Base-by-base conservation (phyloP, 305 asterid genomes). In the Fraxinus platypoda region DNA sequence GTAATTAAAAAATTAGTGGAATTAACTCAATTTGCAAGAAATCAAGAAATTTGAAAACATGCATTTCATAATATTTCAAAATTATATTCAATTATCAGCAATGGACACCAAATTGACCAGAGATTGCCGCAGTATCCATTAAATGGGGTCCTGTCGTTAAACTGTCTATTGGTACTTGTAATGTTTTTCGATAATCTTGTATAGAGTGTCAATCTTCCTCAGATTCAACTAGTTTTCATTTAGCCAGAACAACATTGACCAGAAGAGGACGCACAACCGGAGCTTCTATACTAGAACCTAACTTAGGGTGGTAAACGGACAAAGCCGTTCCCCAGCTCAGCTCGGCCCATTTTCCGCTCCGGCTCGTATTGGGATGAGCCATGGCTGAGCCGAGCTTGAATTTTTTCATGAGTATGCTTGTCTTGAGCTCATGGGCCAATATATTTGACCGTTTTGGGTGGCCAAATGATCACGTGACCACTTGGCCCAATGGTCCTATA, bases 1-100 rank as follows among this genome's bases (percentile, higher is more conserved):
- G 94, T 90, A 85, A 86, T 74, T 78, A 81, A 66, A 75, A 66
- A 77, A 80, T 76, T 71, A 62, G 73, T 72, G 49, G 33, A 81
- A 28, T 15, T 33, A 57, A 52, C 81, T 52, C 70, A 49, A 25
- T 30, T 17, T 37, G 70, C 72, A 74, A 57, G 35, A 73, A 75
- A 59, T 70, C 46, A 72, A 80, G 77, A 34, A 26, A 7, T 26
- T 37, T 41, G 28, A 49, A 17, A 64, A 70, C 78, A 35, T 35
- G 46, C 35, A 83, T 3, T 49, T 37, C 1, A 74, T 74, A 77
- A 25, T 13, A 76, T 41, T 31, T 43, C 57, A 46, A 57, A 46
- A 41, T 25, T 25, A 43, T 26, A 19, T 15, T 43, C n/a, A 17
- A 43, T 26, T 5, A 12, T n/a, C 13, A 4, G 38, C 38, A 28